These are phyloP conservation scores for Argentina anserina DNA, from an alignment of 306 rosid genomes.

Conservation along the genomic window DNA sequence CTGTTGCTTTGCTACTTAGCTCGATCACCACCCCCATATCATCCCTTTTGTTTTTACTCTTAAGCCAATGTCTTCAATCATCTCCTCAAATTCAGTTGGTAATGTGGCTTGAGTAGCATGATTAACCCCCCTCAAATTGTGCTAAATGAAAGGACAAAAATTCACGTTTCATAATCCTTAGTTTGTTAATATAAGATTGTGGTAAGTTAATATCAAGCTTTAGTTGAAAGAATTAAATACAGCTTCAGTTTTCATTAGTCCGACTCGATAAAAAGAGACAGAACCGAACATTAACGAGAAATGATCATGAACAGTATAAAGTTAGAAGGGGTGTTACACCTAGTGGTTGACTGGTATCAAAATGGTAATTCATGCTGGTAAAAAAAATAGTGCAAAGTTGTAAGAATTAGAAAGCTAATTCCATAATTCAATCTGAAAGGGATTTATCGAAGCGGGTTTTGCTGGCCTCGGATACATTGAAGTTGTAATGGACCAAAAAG, in stretches of 20 bases:
- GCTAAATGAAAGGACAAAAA: background rate
- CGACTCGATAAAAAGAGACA: too few species aligned
- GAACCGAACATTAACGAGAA: too few species aligned
- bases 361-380: background rate
- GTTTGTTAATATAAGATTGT: background rate
- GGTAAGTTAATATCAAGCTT: too few species aligned
- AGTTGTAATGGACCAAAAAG: conserved; percentile 11
- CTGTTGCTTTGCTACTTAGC: background rate
- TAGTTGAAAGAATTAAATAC: too few species aligned
- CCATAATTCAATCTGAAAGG: background rate
- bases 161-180: background rate
- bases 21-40: background rate
- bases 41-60: background rate
- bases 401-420: background rate
- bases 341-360: background rate
- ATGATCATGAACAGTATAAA: background rate
- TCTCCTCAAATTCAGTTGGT: conserved; percentile 10
- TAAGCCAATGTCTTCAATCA: background rate
- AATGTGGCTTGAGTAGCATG: background rate
- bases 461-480: background rate
- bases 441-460: conserved; percentile 7
- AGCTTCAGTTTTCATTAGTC: too few species aligned
- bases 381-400: background rate
- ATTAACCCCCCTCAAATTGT: background rate
- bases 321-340: background rate